phyloP scores from a whole-genome alignment of 441 rosid species.

The Corymbia citriodora region DNA sequence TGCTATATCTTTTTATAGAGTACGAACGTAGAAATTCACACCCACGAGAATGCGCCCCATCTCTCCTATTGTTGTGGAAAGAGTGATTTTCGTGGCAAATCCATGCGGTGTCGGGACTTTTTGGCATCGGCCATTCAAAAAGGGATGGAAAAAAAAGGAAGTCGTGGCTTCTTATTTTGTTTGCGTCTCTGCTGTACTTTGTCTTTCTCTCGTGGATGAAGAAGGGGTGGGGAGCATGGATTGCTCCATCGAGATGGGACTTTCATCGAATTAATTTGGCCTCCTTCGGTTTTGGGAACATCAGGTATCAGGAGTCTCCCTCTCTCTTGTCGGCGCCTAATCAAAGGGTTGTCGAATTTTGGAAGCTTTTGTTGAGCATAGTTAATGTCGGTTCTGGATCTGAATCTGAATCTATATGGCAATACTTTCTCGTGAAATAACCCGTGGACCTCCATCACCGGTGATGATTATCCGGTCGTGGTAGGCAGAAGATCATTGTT shows the following conservation, averaged over 20 bases:
- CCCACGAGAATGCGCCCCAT: too few species aligned
- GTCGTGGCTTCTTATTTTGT: neutral
- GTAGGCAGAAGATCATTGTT: neutral
- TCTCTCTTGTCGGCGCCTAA: neutral
- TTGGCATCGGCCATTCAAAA: neutral
- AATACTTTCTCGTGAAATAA: neutral
- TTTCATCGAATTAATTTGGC: neutral
- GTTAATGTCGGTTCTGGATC: neutral
- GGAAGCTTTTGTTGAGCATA: neutral
- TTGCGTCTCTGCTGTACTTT: neutral
- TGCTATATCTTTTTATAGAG: too few species aligned
- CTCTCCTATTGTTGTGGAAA: too few species aligned
- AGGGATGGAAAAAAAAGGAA: neutral
- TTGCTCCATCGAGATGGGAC: neutral
- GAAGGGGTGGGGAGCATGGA: neutral
- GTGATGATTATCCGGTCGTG: neutral
- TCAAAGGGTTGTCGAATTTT: neutral
- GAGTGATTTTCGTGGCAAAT: too few species aligned
- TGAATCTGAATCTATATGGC: neutral
- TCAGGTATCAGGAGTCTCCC: neutral
- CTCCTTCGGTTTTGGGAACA: neutral
- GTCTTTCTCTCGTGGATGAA: neutral
- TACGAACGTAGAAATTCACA: too few species aligned
- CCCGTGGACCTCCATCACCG: neutral
- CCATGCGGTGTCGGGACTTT: neutral